phyloP scores from a whole-genome alignment of 495 filamentous ascomycete species.

The Penicillium paradoxum region DNA sequence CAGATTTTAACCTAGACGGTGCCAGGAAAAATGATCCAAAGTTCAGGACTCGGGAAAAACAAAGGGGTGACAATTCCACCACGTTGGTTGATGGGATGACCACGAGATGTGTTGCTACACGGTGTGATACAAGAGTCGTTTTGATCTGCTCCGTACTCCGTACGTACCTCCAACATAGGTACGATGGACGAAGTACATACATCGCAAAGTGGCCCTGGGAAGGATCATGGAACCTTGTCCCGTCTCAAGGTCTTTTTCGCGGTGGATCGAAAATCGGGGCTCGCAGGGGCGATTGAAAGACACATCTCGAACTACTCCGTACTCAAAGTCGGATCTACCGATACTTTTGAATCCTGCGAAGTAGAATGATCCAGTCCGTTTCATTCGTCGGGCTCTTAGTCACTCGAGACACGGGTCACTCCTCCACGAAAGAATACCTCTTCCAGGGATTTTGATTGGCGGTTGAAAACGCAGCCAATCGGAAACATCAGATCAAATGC shows the following conservation, averaged over 20 bases:
- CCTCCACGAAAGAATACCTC: not conserved
- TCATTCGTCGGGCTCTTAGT: not conserved
- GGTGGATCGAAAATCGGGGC: not conserved
- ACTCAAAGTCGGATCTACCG: not conserved
- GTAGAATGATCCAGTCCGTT: not conserved
- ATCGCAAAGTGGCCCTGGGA: not conserved
- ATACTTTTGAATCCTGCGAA: not conserved
- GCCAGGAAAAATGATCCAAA: slow-evolving; percentile 1
- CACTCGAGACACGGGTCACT: not conserved
- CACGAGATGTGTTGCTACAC: slow-evolving; percentile 6
- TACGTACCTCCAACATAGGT: no score
- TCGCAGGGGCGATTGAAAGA: not conserved
- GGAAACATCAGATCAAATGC: not conserved
- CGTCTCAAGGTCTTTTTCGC: not conserved
- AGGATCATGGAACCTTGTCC: not conserved
- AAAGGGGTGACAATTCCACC: not conserved
- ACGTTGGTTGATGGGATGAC: slow-evolving; percentile 9
- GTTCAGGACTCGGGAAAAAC: not conserved
- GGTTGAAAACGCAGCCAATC: not conserved
- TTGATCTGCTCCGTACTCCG: no score
- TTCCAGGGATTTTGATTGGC: not conserved
- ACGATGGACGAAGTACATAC: not conserved
- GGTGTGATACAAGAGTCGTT: not conserved
- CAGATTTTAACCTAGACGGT: not conserved
- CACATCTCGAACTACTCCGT: not conserved